phyloP scores from a whole-genome alignment of 805 yeast species.

The Deakozyma indianensis region DNA sequence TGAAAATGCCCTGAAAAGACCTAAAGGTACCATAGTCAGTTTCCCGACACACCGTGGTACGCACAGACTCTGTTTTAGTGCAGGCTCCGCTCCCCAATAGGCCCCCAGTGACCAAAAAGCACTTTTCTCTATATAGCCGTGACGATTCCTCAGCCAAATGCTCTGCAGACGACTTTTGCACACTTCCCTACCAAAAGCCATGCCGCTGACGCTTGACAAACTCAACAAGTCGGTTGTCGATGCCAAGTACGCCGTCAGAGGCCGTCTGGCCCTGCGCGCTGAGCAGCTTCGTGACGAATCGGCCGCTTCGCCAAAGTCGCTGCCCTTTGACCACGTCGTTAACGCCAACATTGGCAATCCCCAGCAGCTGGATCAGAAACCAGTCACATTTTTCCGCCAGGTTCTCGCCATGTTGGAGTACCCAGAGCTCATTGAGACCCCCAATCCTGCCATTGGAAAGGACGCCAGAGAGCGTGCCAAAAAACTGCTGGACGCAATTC shows the following conservation, averaged over 20 bases:
- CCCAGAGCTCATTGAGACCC: slow-evolving; percentile 46
- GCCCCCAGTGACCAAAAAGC: too few species aligned
- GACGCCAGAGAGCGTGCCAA: slow-evolving; percentile 70
- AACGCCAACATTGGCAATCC: slow-evolving; percentile 96
- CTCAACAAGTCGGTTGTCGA: slow-evolving; percentile 61
- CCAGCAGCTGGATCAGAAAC: slow-evolving; percentile 88
- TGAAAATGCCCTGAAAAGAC: too few species aligned
- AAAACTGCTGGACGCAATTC: slow-evolving; percentile 41
- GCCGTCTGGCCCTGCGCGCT: slow-evolving; percentile 84
- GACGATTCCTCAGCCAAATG: too few species aligned
- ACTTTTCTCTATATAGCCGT: too few species aligned
- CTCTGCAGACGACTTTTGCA: neutral
- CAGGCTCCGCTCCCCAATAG: too few species aligned
- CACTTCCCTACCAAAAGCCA: slow-evolving; percentile 1
- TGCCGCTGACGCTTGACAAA: slow-evolving; percentile 31
- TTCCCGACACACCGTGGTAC: too few species aligned
- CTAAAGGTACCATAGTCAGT: too few species aligned
- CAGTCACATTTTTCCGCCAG: slow-evolving; percentile 90
- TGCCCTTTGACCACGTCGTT: slow-evolving; percentile 69
- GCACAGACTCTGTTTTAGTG: too few species aligned
- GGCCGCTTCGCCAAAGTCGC: slow-evolving; percentile 36
- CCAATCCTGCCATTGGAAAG: slow-evolving; percentile 28
- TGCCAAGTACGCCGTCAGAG: slow-evolving; percentile 95
- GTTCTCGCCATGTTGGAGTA: slow-evolving; percentile 76
- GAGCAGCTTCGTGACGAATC: slow-evolving; percentile 61